Base-by-base conservation (phyloP, 2,329 filamentous ascomycete species). In the Penicillium sp. region DNA sequence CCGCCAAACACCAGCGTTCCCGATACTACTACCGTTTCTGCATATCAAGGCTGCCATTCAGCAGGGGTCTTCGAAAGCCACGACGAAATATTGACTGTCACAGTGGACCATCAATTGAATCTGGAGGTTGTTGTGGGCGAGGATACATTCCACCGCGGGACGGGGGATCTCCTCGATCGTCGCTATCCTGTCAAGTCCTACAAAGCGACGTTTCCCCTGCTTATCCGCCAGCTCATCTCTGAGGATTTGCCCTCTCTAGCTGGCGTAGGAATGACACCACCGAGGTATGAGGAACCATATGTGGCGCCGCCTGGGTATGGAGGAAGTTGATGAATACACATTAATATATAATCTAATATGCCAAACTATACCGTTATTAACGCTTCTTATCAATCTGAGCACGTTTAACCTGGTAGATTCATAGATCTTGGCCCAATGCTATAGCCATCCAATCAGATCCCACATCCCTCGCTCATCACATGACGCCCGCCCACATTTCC, bases 91-190 rank as follows among this genome's bases (percentile, higher is more conserved):
- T 8, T 54, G 11, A 21, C 51, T 8, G n/a, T 55, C 15, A 47
- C 52, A 17, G 52, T 55, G 38, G n/a, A 30, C 3, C 52, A 55
- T 26, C 17, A 8, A 15, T n/a, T 55, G 52, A 29, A 31, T n/a
- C 13, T 55, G 3, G 52, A 55, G 23, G 52, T 55, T n/a, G 41
- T 55, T 7, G 46, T 26, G 9, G 52, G 52, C 7, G 52, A 55
- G 52, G 52, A 55, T 21, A 55, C 52, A 11, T 30, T 55, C 21
- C 41, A 55, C 19, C 52, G 23, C 19, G 2, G 30, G 15, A 55
- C 41, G 8, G 52, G 52, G 5, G 41, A 55, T 11, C 41, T 55
- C 6, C 7, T 55, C 17, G 52, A 55, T 15, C 52, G 52, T 6
- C 19, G 19, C 5, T 11, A 7, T 3, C 35, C 38, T 7, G 52